Evolutionary conservation across 805 yeast species (phyloP).

Genomic region (Ogataea thermomethanolica): DNA sequence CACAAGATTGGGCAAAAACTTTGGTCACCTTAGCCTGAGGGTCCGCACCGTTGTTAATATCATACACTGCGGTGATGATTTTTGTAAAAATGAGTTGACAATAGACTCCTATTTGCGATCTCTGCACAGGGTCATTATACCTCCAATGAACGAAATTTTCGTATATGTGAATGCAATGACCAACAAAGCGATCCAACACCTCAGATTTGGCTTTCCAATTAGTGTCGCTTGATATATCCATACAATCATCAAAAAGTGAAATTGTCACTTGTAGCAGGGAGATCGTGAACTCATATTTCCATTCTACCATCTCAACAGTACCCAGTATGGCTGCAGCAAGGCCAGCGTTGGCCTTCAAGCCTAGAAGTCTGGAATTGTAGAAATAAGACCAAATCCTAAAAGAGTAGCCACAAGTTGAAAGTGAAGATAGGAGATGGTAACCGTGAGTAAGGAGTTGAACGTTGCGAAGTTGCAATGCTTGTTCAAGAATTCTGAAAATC

Average conservation of each 20-base stretch:
- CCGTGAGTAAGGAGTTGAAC: conserved; percentile 43
- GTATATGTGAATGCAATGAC: conserved; percentile 61
- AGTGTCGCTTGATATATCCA: conserved; percentile 37
- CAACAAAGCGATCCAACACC: conserved; percentile 51
- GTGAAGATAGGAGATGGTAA: conserved; percentile 45
- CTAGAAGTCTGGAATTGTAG: conserved; percentile 61
- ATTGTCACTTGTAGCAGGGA: conserved; percentile 54
- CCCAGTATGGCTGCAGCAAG: conserved; percentile 59
- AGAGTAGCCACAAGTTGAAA: conserved; percentile 47
- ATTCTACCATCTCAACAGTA: conserved; percentile 66
- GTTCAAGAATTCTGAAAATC: conserved; percentile 63
- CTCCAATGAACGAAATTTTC: conserved; percentile 75
- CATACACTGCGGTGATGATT: conserved; percentile 51
- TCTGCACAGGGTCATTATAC: conserved; percentile 53
- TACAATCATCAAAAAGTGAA: conserved; percentile 49
- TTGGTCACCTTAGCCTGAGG: conserved; percentile 43
- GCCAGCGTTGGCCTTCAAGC: conserved; percentile 63
- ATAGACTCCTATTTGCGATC: conserved; percentile 55
- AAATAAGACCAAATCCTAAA: conserved; percentile 78
- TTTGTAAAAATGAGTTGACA: conserved; percentile 53
- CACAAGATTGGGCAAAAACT: conserved; percentile 50
- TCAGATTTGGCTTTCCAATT: conserved; percentile 45
- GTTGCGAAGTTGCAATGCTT: conserved; percentile 55
- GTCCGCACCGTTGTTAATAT: conserved; percentile 40
- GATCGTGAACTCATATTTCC: conserved; percentile 62